Evolutionary conservation across 768 basidiomycete genomes (phyloP).

Genomic region (Pleurotus citrinopileatus): DNA sequence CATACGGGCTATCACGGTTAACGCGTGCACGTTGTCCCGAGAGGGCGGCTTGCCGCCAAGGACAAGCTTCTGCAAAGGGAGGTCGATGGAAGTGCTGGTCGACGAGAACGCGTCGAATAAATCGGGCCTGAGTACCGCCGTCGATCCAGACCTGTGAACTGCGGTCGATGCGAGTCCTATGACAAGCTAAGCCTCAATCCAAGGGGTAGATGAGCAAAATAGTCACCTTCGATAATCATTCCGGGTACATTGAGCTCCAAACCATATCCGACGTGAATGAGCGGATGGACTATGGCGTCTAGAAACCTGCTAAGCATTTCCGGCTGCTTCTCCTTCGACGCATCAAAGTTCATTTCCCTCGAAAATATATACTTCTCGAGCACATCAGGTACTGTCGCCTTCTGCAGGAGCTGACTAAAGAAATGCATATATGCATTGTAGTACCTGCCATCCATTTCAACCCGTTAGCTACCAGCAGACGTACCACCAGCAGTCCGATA

Average conservation of each 20-base stretch:
- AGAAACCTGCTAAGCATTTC: slow-evolving; percentile 41
- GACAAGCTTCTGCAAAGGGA: not conserved
- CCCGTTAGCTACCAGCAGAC: not conserved
- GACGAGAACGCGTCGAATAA: not conserved
- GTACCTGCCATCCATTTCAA: slow-evolving; percentile 35
- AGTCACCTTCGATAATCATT: slow-evolving; percentile 49
- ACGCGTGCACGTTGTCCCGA: slow-evolving; percentile 33
- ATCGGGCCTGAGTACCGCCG: not conserved
- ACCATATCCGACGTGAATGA: slow-evolving; percentile 60
- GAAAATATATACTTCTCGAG: slow-evolving; percentile 69
- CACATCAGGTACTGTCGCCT: slow-evolving; percentile 37
- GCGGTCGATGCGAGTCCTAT: not conserved
- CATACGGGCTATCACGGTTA: slow-evolving; percentile 54
- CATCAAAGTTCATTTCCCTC: slow-evolving; percentile 38
- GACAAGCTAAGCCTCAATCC: not conserved
- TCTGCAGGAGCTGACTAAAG: slow-evolving; percentile 41
- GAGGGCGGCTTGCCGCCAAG: not conserved
- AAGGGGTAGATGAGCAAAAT: not conserved
- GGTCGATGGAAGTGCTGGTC: not conserved
- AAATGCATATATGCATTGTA: slow-evolving; percentile 56
- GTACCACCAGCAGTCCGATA: not conserved
- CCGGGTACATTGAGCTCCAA: slow-evolving; percentile 55
- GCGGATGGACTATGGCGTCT: slow-evolving; percentile 52
- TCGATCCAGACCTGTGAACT: not conserved
- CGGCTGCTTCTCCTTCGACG: slow-evolving; percentile 34